Evolutionary conservation across 2,329 filamentous ascomycete genomes (phyloP), one percentile per base, ranked within the genome.

Genomic region (Beauveria caledonica): DNA sequence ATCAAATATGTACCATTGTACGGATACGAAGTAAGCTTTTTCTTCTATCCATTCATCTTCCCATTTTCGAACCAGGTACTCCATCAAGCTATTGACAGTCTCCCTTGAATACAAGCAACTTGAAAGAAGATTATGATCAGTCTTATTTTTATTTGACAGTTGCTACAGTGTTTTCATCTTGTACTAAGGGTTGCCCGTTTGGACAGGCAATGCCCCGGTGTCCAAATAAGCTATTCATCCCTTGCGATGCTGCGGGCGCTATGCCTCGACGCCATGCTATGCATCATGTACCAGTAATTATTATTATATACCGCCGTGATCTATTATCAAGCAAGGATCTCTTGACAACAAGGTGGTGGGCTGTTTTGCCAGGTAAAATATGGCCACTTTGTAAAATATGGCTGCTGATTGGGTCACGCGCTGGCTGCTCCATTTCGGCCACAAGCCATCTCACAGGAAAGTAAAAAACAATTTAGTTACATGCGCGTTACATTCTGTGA

Each of bases 291-390:
- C 27, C 27, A 2, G 29, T 11, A 33, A 33, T 33, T 53, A 48
- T 11, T 11, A 33, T 33, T 53, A 48, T 15, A 7, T 48, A 27
- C 13, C 15, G 17, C 29, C 21, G 10, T 19, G 36, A 13, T 19
- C 21, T 11, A 42, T 9, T 50, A 33, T 33, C 51, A 42, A 27
- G 51, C 36, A 53, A 46, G 40, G 17, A 19, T 46, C 40, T 46
- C 10, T 45, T 17, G 3, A 5, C 10, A n/a, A 27, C 4, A 33
- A 11, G 29, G 25, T 21, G 53, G 25, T 55, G 52, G 39, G 40
- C 53, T 55, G 53, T 55, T 55, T 55, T 55, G 5, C 53, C 25
- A 55, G 53, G 53, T 45, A 33, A 36, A 55, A 55, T 55, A 45
- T 33, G 53, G 53, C 53, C 40, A 55, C 53, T 46, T 55, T 46